Base-by-base conservation (phyloP, 345 rosid species). In the Linum lewisii region DNA sequence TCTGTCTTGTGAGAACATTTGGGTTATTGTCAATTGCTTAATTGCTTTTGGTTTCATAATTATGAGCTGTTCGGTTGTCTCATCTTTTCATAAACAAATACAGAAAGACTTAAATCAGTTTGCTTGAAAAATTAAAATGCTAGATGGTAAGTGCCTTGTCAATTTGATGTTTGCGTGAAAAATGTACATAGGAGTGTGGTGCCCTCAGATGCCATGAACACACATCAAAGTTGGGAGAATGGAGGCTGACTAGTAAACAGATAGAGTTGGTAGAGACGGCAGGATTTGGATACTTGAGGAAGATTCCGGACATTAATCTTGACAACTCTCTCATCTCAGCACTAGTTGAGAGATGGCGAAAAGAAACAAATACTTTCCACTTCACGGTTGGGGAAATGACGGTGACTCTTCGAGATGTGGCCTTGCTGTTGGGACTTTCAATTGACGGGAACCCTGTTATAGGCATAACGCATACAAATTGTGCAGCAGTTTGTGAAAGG, bases 321-420 rank as follows among this genome's bases (percentile, higher is more conserved):
- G 32, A 54, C 26, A 54, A 54, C 24, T 32, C 24, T 9, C 29
- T 54, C 10, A 54, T 54, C 57, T 54, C 57, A 24, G 24, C 57
- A 15, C 22, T 54, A 22, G 32, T 54, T 7, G 32, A 54, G 26
- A 21, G 57, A 15, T 54, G 57, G 57, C 24, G 57, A 18, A 54
- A 23, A 24, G 57, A 54, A 54, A 54, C 57, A 21, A 54, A 54
- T 15, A 54, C 57, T 7, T 54, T 54, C 13, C 57, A 54, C 29
- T 54, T 54, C 18, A 13, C 57, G 9, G 57, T 54, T 54, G 57
- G 57, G 25, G 57, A 54, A 54, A 54, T 54, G 57, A 54, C 32
- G 6, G 26, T 54, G 26, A 54, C 57, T 21, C 26, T 54, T 23
- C 26, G 8, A 5, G 57, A 54, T 10, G 57, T 54, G 24, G 57